A percentile compares a stretch with the other conserved stretches of the same genome.
phyloP scores from a whole-genome alignment of 2,329 filamentous ascomycete genomes.

The Aspergillus latus region DNA sequence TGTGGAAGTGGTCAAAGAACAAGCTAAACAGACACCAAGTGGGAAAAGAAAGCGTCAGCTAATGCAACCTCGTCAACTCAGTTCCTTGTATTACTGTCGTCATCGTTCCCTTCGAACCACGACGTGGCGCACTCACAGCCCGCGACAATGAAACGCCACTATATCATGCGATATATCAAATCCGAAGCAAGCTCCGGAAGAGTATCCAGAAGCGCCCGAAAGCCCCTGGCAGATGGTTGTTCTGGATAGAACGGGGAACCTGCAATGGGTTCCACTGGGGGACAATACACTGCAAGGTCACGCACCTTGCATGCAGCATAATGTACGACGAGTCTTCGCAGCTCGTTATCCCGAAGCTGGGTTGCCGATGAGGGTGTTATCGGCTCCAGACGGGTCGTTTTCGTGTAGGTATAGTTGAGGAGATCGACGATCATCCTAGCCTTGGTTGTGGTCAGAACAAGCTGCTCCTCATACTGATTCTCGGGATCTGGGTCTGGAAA shows the following conservation, averaged over 20 bases:
- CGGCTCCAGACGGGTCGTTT: conserved; percentile 42
- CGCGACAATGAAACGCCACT: conserved; percentile 15
- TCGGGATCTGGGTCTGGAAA: conserved; percentile 23
- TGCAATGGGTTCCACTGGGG: conserved; percentile 26
- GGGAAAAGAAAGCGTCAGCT: not conserved
- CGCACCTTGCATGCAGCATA: conserved; percentile 44
- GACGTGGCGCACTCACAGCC: not conserved
- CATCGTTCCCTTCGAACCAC: not conserved
- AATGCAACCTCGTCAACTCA: conserved; percentile 1
- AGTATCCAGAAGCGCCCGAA: conserved; percentile 38
- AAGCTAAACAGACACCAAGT: not conserved
- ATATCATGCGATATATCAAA: conserved; percentile 45
- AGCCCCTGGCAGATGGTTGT: conserved; percentile 30
- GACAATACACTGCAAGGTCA: conserved; percentile 38
- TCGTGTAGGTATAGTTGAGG: conserved; percentile 41
- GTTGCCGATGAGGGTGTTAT: conserved; percentile 37
- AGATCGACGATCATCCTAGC: conserved; percentile 40
- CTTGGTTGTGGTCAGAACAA: conserved; percentile 29
- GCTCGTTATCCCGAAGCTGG: conserved; percentile 40
- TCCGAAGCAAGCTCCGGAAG: conserved; percentile 43
- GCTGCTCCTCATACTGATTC: conserved; percentile 24
- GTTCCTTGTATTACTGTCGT: not conserved
- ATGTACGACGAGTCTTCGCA: conserved; percentile 41
- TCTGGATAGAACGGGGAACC: conserved; percentile 25
- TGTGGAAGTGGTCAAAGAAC: not conserved